These are phyloP conservation scores for Sechiopsis laciniata DNA, from an alignment of 306 rosid genomes.

Conservation along the genomic window DNA sequence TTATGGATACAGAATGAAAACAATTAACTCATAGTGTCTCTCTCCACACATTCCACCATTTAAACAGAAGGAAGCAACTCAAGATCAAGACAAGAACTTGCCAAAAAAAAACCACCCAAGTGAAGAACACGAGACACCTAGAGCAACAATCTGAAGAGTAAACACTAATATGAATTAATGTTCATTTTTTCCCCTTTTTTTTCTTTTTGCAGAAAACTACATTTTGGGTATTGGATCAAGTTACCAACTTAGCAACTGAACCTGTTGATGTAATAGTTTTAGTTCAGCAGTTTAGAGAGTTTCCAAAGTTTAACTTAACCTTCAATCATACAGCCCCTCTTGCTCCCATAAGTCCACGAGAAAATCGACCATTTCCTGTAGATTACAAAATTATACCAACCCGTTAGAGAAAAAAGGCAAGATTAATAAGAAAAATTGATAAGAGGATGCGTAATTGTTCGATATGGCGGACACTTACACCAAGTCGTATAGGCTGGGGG, in stretches of 20 bases:
- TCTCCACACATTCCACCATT: background rate
- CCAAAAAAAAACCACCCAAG: background rate
- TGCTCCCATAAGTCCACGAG: constrained; percentile 84
- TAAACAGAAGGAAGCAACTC: background rate
- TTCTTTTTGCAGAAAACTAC: constrained; percentile 2
- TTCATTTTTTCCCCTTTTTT: no score
- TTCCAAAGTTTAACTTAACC: constrained; percentile 25
- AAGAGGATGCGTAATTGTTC: background rate
- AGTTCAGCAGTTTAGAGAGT: constrained; percentile 24
- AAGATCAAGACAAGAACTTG: constrained; percentile 12
- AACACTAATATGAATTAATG: background rate
- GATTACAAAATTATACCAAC: constrained; percentile 7
- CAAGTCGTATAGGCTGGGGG: constrained; percentile 69
- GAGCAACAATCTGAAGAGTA: background rate
- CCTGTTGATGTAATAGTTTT: constrained; percentile 1
- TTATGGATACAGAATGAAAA: background rate
- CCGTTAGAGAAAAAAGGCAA: background rate
- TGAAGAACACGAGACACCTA: no score
- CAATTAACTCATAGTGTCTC: background rate
- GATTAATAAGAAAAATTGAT: background rate
- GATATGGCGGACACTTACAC: constrained; percentile 42
- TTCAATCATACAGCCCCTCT: constrained; percentile 77
- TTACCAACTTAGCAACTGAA: background rate
- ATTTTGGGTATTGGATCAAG: constrained; percentile 11
- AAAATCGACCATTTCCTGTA: constrained; percentile 95